Conservation (phyloP, 495 filamentous ascomycete species). For the Aspergillus heteromorphus region DNA sequence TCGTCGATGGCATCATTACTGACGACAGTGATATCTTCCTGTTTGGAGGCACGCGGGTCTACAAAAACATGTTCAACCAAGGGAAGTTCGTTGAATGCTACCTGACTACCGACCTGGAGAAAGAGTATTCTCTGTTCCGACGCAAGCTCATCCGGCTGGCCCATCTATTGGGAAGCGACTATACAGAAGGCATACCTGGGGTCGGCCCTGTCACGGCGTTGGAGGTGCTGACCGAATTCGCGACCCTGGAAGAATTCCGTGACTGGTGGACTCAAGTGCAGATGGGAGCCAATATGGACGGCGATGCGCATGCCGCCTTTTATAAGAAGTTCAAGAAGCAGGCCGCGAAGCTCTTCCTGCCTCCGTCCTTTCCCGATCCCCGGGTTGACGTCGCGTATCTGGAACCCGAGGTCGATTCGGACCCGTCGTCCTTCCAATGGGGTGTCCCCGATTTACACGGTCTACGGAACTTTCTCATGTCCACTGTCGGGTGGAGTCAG, state of each 20-base stretch:
- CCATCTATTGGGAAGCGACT: conserved; percentile 86
- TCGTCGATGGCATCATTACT: conserved; percentile 97
- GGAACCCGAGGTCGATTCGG: conserved; percentile 74
- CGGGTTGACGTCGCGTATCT: conserved; percentile 79
- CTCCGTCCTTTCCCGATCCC: conserved; percentile 67
- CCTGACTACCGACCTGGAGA: conserved; percentile 76
- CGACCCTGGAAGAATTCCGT: conserved; percentile 59
- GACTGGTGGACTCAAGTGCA: conserved; percentile 87
- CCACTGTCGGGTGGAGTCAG: conserved; percentile 86
- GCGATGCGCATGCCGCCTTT: conserved; percentile 51
- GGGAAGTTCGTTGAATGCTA: conserved; percentile 98
- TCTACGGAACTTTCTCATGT: conserved; percentile 79
- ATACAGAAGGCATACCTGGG: conserved; percentile 84
- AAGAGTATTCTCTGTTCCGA: conserved; percentile 79
- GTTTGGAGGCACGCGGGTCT: conserved; percentile 91
- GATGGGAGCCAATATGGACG: conserved; percentile 35
- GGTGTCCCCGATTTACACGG: conserved; percentile 89
- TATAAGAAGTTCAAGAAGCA: conserved; percentile 80
- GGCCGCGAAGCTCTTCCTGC: conserved; percentile 77
- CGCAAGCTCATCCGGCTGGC: conserved; percentile 80
- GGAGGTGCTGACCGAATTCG: conserved; percentile 89
- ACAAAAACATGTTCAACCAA: conserved; percentile 99
- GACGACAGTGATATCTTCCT: conserved; percentile 97
- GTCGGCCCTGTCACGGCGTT: conserved; percentile 91
- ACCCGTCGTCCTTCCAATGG: conserved; percentile 81